Base-by-base conservation (phyloP, 306 rosid species). In the Delonix regia region DNA sequence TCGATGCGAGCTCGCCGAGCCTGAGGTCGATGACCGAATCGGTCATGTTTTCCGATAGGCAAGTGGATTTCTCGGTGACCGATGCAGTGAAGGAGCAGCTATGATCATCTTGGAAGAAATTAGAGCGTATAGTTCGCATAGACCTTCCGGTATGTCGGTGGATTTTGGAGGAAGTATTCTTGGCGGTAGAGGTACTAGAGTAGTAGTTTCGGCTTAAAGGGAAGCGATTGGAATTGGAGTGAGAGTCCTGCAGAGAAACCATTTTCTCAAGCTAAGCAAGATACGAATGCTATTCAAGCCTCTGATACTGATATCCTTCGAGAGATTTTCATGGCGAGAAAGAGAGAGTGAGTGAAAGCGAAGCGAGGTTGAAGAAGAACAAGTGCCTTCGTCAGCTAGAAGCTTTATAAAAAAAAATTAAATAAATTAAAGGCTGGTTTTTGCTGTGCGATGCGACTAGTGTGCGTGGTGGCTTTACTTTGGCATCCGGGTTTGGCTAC, bases 121-220 rank as follows among this genome's bases (percentile, higher is more conserved):
- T 93, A 39, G 99, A 93, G 62, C 99, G 94, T 45, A 89, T 82
- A 0, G 99, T 93, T 15, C 99, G 89, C 99, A 96, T 96, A 52
- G 99, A 96, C 19, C 97, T 92, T 27, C 99, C 99, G 0, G 55
- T 85, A 68, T 89, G 80, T 6, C 94, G 81, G 86, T 83, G 79
- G 33, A 89, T 65, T 83, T 81, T 88, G 45, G 89, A 39, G 9
- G 97, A 87, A 57, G 89, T 56, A 3, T 61, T 33, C 2, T 36
- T 30, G 3, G 85, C 81, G 34, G 84, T 56, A 28, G 80, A 38
- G 61, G 80, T 68, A 66, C 90, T 62, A n/a, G 84, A 82, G 81
- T 87, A 94, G 52, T 77, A 84, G 77, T 21, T 87, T 28, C 86
- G 75, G 14, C 47, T 5, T 25, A 90, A 80, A 4, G 94, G 85